Base-by-base conservation (phyloP, 2,329 filamentous ascomycete genomes). In the Shiraia sp. region DNA sequence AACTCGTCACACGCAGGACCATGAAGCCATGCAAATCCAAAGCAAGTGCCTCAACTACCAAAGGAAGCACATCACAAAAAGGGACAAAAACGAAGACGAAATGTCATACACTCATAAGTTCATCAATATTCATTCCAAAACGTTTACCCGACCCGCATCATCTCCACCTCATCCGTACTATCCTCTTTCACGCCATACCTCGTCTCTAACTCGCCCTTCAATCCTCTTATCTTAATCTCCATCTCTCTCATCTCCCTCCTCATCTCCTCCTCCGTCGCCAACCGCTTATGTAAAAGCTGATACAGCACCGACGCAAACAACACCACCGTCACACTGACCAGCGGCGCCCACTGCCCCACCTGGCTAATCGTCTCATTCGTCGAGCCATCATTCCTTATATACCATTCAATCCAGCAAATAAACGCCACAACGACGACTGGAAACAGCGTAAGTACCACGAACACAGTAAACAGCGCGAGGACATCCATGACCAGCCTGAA, bases 401-500 rank as follows among this genome's bases (percentile, higher is more conserved):
- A 50, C 47, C 47, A 47, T 22, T 47, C 47, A 8, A 47, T 47
- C 47, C 44, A 47, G 34, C 43, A 44, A 3, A 47, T 45, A 31
- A 50, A 50, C 2, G 43, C 47, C 13, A 47, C 33, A 3, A 50
- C 40, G 8, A 50, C 26, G 4, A 23, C 8, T 4, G 37, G 40
- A 2, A 40, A 43, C 23, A 46, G 38, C 6, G 43, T 19, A 5
- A 42, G 34, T 4, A 38, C 47, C 3, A 34, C 40, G n/a, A 47
- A 15, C 7, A 50, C 30, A 6, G 37, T 41, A 1, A 45, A 12
- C 8, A 47, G 24, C 3, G 43, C 37, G 6, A 37, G 14, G 2
- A 47, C 27, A 23, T 33, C 32, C 10, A 33, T 13, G 4, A 33
- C 9, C 10, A 33, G 17, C 16, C 32, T 15, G 16, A 33, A 23